Evolutionary conservation across 768 basidiomycete species (phyloP), one percentile per base, ranked within the genome.

Genomic region (Lentinus brumalis): DNA sequence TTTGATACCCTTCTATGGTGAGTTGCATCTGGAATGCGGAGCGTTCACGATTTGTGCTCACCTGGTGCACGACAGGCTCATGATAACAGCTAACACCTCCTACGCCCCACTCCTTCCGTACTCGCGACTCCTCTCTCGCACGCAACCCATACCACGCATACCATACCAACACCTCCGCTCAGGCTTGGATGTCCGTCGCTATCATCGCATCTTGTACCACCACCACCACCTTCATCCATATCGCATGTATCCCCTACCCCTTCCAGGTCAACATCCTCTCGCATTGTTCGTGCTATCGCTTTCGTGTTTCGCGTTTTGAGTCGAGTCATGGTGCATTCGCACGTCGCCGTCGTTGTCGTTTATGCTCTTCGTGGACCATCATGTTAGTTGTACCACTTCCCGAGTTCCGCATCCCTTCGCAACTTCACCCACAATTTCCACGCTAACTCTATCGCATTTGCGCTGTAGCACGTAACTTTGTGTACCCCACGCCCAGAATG

Each of bases 1-100:
- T 44, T 21, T 52, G 56, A 61, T 61, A 61, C 50, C 60, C 50
- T 46, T 47, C 45, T 56, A 61, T 57, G 54, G 60, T 61, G 55
- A 61, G 60, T 49, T 4, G 16, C 18, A 12, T 44, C 31, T 16
- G 12, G 40, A 3, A 15, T 10, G 21, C 1, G 2, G 30, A 5
- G 40, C 32, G 3, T 4, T 26, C 12, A 8, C 21, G 44, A 6
- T 11, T 8, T 18, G 31, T 49, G 21, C 60, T 61, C 44, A 61
- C 55, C 50, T n/a, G 6, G 5, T 18, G 5, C 50, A 53, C 54
- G 50, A 44, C 53, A 39, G 31, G 54, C 54, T 61, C 56, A 47
- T 56, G 42, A 30, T 61, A 56, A 49, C 18, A 30, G 29, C 46
- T 49, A 4, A 49, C 46, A 26, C 18, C 26, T 26, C 45, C 45